Conservation (phyloP, 2,329 filamentous ascomycete genomes). For the Clarireedia hainanense region DNA sequence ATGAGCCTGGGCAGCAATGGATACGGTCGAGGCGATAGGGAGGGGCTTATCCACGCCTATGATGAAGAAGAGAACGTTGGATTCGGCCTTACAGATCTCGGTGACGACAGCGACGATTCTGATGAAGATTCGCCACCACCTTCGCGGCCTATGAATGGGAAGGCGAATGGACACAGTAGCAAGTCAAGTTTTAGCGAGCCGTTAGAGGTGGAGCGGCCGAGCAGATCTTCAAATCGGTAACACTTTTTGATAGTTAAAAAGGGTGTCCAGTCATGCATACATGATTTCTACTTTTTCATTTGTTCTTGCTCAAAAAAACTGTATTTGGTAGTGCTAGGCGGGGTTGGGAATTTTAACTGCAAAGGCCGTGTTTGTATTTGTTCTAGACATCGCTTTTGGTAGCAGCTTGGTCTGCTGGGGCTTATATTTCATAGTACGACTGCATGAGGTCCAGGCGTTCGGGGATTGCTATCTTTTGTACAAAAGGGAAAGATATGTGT, state of each 20-base stretch:
- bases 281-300: too few relatives aligned
- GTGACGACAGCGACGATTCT: conserved; percentile 61
- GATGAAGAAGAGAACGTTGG: conserved; percentile 71
- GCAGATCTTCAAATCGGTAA: conserved; percentile 22
- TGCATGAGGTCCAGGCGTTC: conserved; percentile 11
- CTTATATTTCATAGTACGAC: conserved; percentile 5
- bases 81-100: conserved; percentile 71
- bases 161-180: conserved; percentile 21
- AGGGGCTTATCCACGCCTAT: conserved; percentile 80
- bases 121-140: conserved; percentile 35
- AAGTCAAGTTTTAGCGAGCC: conserved; percentile 26
- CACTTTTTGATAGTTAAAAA: not conserved
- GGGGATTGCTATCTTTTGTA: conserved; percentile 9
- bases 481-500: conserved; percentile 9
- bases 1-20: conserved; percentile 55
- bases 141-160: conserved; percentile 18
- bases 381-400: conserved; percentile 8
- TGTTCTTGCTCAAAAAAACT: not conserved
- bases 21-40: conserved; percentile 56
- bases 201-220: conserved; percentile 15
- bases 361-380: not conserved
- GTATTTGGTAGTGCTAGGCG: conserved; percentile 3
- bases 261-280: not conserved
- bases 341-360: not conserved
- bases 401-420: conserved; percentile 9